Evolutionary conservation across 2,329 filamentous ascomycete genomes (phyloP).

Genomic region (Neopestalotiopsis sp.): DNA sequence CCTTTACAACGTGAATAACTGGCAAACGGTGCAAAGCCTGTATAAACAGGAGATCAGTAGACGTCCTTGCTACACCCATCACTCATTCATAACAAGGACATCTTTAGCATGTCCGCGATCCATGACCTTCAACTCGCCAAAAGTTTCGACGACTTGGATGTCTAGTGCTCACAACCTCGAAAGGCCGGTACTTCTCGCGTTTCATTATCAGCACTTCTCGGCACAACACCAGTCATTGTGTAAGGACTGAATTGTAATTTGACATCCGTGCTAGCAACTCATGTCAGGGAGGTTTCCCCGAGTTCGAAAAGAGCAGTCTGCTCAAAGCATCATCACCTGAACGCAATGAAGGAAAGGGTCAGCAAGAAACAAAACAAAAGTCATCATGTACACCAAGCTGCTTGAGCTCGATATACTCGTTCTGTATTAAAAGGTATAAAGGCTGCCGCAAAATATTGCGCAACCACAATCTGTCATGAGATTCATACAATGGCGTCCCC

Average conservation of each 20-base stretch:
- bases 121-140: slow-evolving; percentile 30
- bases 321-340: not conserved
- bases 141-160: slow-evolving; percentile 20
- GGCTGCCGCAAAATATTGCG: not conserved
- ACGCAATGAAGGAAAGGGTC: not conserved
- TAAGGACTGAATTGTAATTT: slow-evolving; percentile 92
- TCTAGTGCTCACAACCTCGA: slow-evolving; percentile 37
- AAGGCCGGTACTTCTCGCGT: slow-evolving; percentile 40
- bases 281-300: not conserved
- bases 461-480: not conserved
- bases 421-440: slow-evolving; percentile 9
- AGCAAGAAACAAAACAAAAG: not conserved
- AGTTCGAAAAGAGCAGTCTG: not conserved
- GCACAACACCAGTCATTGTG: slow-evolving; percentile 89
- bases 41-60: no score
- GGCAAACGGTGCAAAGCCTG: no score
- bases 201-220: slow-evolving; percentile 95
- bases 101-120: slow-evolving; percentile 39
- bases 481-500: slow-evolving; percentile 6
- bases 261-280: slow-evolving; percentile 86
- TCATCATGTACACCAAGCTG: slow-evolving; percentile 4
- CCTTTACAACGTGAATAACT: no score
- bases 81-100: not conserved
- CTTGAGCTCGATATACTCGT: not conserved
- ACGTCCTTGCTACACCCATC: not conserved